Evolutionary conservation across 2,329 filamentous ascomycete genomes (phyloP).

Genomic region (Penicillium sp.): DNA sequence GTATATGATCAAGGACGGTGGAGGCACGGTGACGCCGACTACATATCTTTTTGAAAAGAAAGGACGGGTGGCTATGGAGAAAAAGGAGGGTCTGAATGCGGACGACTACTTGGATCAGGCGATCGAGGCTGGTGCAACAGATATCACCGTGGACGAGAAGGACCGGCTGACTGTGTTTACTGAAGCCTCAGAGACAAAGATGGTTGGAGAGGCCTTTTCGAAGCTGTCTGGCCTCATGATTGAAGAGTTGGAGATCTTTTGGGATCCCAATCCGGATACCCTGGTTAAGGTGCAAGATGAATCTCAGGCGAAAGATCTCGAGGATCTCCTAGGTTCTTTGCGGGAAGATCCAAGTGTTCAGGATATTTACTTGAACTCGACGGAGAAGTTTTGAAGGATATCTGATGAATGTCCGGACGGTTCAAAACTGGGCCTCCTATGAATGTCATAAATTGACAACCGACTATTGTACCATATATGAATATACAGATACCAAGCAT

Average conservation of each 20-base stretch:
- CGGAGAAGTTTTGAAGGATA: conserved; percentile 23
- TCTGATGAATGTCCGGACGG: not conserved
- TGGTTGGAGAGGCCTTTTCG: conserved; percentile 63
- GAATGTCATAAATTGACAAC: not conserved
- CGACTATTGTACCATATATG: conserved; percentile 17
- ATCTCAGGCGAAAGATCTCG: conserved; percentile 56
- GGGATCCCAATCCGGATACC: conserved; percentile 78
- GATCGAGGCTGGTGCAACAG: conserved; percentile 73
- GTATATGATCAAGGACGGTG: conserved; percentile 65
- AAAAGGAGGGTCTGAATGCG: conserved; percentile 54
- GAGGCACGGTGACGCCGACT: conserved; percentile 69
- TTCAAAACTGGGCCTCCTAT: not conserved
- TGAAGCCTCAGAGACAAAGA: conserved; percentile 62
- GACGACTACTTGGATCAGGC: conserved; percentile 76
- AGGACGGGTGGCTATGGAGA: conserved; percentile 69
- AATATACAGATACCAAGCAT: conserved; percentile 18
- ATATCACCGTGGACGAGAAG: conserved; percentile 58
- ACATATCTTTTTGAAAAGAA: conserved; percentile 81
- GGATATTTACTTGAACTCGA: conserved; percentile 70
- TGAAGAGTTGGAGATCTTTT: conserved; percentile 75
- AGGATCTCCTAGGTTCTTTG: conserved; percentile 52
- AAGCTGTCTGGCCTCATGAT: conserved; percentile 64
- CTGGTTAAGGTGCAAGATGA: conserved; percentile 61
- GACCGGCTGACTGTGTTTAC: conserved; percentile 70
- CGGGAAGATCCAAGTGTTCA: conserved; percentile 71